Base-by-base conservation (phyloP, 768 basidiomycete genomes). In the Leccinum obscurum region DNA sequence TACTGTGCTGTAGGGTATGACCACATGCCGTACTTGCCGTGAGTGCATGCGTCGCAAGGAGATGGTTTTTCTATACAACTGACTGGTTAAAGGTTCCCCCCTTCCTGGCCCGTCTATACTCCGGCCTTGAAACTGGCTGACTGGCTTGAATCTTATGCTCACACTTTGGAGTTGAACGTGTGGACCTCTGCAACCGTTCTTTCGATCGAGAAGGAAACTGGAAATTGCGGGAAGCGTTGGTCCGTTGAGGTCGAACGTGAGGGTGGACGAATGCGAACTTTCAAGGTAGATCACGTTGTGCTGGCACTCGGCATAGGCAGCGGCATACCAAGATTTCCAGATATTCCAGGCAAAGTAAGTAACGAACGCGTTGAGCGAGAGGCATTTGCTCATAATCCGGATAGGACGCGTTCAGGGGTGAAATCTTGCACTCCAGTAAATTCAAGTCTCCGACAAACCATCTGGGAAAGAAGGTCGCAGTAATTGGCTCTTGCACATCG, bases 401-500 rank as follows among this genome's bases (percentile, higher is more conserved):
- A 11, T 60, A 85, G 81, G 81, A 84, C 22, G 76, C 75, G 6
- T 90, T 88, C 77, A 81, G 85, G 63, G 90, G 90, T 8, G 74
- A 82, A 54, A 71, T 85, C 4, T 63, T 85, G 15, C 90, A 92
- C 68, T 88, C 88, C 1, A 77, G 71, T 6, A 67, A 79, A 28
- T 84, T 89, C 70, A 78, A 80, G 44, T 76, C 70, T n/a, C 85
- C 86, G 0, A 72, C 76, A 11, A 84, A 85, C 44, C 85, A 85
- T 64, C 50, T 68, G 1, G 89, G 87, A 14, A 90, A 90, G 75
- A 91, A 86, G 66, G 87, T 89, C 0, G 77, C 86, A 4, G 83
- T 92, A 2, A 74, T 91, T 4, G 89, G 89, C 2, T 79, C 88
- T 14, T 84, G 84, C 55, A 88, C 86, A 11, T 87, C 84, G 2